Percentiles rank a stretch among this genome's conserved stretches.
Conservation (phyloP, 2,329 filamentous ascomycete species). For the Aspergillus awamori region DNA sequence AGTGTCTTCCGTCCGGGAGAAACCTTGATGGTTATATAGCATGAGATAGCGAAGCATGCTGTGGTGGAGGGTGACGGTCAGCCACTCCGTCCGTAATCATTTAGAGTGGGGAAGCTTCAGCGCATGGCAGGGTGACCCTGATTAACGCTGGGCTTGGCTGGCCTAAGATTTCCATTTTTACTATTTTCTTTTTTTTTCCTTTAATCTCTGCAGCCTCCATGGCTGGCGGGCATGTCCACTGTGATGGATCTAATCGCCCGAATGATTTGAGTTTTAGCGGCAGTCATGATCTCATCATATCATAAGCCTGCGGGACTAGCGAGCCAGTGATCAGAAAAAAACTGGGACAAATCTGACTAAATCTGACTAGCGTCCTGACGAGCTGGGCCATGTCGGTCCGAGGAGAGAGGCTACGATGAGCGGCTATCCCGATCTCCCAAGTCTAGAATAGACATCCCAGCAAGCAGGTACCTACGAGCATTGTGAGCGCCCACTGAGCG, state of each 20-base stretch:
- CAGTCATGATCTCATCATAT: conserved; percentile 20
- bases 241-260: conserved; percentile 13
- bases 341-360: background rate
- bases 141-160: conserved; percentile 1
- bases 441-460: background rate
- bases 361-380: background rate
- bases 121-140: conserved; percentile 23
- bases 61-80: conserved; percentile 15
- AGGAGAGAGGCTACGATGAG: background rate
- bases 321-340: conserved; percentile 2
- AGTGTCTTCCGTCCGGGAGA: conserved; percentile 16
- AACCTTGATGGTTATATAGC: conserved; percentile 24
- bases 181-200: conserved; percentile 2
- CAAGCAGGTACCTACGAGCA: background rate
- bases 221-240: conserved; percentile 1
- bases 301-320: conserved; percentile 3
- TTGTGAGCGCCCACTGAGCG: conserved; percentile 6
- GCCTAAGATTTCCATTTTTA: conserved; percentile 5
- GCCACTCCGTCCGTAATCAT: conserved; percentile 8
- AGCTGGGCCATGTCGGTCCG: conserved; percentile 2
- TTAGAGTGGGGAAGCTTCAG: conserved; percentile 13
- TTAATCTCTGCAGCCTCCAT: conserved; percentile 4
- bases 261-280: conserved; percentile 21
- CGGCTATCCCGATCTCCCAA: background rate
- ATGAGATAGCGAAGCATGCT: conserved; percentile 10